Conservation (phyloP, 2,329 filamentous ascomycete genomes). For the Passalora sequoiae region DNA sequence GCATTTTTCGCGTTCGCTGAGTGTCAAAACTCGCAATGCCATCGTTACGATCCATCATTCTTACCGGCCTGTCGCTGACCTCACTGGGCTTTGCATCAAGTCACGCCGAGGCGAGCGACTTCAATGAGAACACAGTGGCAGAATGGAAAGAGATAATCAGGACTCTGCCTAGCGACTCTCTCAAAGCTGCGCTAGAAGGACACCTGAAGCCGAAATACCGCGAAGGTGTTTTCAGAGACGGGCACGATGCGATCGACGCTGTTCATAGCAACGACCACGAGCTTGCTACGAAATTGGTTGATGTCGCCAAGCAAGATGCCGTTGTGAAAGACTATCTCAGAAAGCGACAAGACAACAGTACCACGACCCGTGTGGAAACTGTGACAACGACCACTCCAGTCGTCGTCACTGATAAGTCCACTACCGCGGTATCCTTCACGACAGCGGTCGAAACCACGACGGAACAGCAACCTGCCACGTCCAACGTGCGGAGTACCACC, state of each 20-base stretch:
- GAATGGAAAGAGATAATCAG: slow-evolving; percentile 54
- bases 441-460: slow-evolving; percentile 22
- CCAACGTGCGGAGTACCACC: neutral
- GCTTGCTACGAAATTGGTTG: slow-evolving; percentile 58
- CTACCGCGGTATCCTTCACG: slow-evolving; percentile 23
- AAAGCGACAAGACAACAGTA: slow-evolving; percentile 36
- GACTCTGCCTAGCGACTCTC: slow-evolving; percentile 53
- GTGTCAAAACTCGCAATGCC: slow-evolving; percentile 32
- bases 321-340: slow-evolving; percentile 37
- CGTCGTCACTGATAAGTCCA: slow-evolving; percentile 25
- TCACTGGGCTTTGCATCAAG: slow-evolving; percentile 29
- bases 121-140: slow-evolving; percentile 20
- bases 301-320: slow-evolving; percentile 52
- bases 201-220: slow-evolving; percentile 60
- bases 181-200: slow-evolving; percentile 63
- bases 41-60: slow-evolving; percentile 37
- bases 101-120: slow-evolving; percentile 7
- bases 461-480: slow-evolving; percentile 7
- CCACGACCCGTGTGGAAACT: slow-evolving; percentile 19
- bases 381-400: slow-evolving; percentile 24
- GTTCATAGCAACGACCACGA: slow-evolving; percentile 57
- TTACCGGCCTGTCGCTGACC: slow-evolving; percentile 36
- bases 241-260: slow-evolving; percentile 58
- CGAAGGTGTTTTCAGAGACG: slow-evolving; percentile 63
- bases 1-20: slow-evolving; percentile 1